Evolutionary conservation across 1,284 basidiomycete genomes (phyloP).

Genomic region (Serendipita sp.): DNA sequence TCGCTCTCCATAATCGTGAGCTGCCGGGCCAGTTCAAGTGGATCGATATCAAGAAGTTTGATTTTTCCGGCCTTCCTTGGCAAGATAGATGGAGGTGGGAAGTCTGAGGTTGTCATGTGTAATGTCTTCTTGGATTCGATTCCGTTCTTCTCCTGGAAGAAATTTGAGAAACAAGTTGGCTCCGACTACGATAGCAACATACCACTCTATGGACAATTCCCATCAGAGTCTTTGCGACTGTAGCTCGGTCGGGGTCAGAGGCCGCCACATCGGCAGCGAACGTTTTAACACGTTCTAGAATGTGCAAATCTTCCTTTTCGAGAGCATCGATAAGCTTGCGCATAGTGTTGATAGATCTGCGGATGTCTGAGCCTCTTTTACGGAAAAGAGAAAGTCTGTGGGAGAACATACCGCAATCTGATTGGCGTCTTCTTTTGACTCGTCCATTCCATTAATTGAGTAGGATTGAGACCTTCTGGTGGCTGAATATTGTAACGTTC

Average conservation of each 20-base stretch:
- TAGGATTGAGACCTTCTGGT: conserved; percentile 50
- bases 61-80: conserved; percentile 65
- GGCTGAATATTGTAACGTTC: conserved; percentile 70
- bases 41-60: conserved; percentile 78
- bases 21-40: conserved; percentile 85
- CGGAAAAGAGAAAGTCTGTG: background rate
- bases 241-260: conserved; percentile 26
- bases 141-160: conserved; percentile 34
- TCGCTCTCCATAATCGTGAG: conserved; percentile 85
- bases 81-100: conserved; percentile 56
- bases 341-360: conserved; percentile 69
- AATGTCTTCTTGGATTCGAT: conserved; percentile 35
- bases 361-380: conserved; percentile 8
- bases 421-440: conserved; percentile 83
- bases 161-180: conserved; percentile 11
- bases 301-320: conserved; percentile 66
- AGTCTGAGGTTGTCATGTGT: conserved; percentile 36
- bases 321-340: conserved; percentile 63
- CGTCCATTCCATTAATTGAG: conserved; percentile 70
- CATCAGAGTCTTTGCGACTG: conserved; percentile 60
- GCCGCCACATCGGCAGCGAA: conserved; percentile 54
- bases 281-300: conserved; percentile 63
- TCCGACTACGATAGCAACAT: conserved; percentile 22
- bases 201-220: conserved; percentile 65
- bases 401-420: conserved; percentile 57